A percentile compares a stretch with the other conserved stretches of the same genome.
Evolutionary conservation across 2,329 filamentous ascomycete genomes (phyloP).

Genomic region (Davidsoniella neocaledoniae): DNA sequence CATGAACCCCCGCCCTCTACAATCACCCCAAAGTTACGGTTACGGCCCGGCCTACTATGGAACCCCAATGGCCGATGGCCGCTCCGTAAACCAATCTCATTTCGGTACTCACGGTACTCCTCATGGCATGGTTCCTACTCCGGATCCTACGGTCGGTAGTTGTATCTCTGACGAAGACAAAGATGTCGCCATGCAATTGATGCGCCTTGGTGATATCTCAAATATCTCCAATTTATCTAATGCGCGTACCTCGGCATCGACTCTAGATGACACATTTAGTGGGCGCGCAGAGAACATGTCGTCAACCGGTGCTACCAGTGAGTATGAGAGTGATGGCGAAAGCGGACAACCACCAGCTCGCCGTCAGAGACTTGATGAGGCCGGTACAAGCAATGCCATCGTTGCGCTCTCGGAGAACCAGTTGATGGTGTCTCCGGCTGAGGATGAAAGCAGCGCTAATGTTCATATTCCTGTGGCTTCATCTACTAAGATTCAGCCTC

Average conservation of each 20-base stretch:
- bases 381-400: constrained; percentile 28
- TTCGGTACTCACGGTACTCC: constrained; percentile 14
- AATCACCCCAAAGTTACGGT: constrained; percentile 65
- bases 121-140: constrained; percentile 59
- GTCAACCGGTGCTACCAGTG: constrained; percentile 70
- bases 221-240: constrained; percentile 76
- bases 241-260: constrained; percentile 82
- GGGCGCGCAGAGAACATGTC: constrained; percentile 73
- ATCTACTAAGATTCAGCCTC: constrained; percentile 8
- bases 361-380: constrained; percentile 36
- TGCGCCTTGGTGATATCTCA: constrained; percentile 66
- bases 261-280: constrained; percentile 83
- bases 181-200: constrained; percentile 91
- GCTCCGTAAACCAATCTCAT: constrained; percentile 39
- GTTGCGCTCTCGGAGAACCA: background rate
- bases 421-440: background rate
- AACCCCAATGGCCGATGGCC: constrained; percentile 34
- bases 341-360: constrained; percentile 32
- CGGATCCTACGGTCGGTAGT: constrained; percentile 91
- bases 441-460: constrained; percentile 2
- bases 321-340: constrained; percentile 55
- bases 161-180: constrained; percentile 89
- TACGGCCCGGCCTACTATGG: constrained; percentile 27
- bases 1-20: constrained; percentile 57
- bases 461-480: background rate